phyloP scores from a whole-genome alignment of 2,329 filamentous ascomycete species.

The Pseudomassariella vexata region DNA sequence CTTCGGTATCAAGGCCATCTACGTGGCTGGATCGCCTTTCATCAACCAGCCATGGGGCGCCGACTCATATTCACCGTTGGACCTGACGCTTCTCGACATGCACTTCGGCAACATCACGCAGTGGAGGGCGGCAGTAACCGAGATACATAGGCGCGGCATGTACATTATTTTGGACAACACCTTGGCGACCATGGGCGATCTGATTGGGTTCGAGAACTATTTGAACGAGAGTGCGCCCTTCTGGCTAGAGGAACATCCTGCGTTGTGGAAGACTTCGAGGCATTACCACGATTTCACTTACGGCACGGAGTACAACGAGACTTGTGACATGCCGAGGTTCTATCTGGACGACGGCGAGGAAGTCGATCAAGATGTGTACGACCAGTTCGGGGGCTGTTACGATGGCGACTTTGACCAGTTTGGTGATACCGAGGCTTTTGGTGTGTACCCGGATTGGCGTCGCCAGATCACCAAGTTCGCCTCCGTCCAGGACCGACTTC shows the following conservation, averaged over 20 bases:
- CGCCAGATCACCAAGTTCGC: constrained; percentile 62
- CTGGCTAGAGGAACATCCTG: neutral
- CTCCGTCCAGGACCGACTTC: constrained; percentile 60
- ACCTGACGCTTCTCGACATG: neutral
- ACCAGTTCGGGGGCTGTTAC: constrained; percentile 56
- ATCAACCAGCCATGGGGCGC: constrained; percentile 1
- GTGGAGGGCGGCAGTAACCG: neutral
- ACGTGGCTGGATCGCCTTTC: constrained; percentile 19
- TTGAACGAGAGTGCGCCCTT: neutral
- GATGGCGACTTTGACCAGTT: constrained; percentile 60
- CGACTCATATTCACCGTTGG: neutral
- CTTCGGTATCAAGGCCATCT: constrained; percentile 58
- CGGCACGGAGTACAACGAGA: neutral
- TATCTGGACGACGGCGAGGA: neutral
- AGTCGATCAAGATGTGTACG: neutral
- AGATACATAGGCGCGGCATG: neutral
- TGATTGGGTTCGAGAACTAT: neutral
- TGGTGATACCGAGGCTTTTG: constrained; percentile 58
- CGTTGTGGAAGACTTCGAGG: neutral
- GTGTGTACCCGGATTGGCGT: constrained; percentile 57
- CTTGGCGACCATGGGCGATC: neutral
- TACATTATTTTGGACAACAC: neutral
- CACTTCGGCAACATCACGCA: neutral
- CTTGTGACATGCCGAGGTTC: neutral
- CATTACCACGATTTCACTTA: neutral